Evolutionary conservation across 176 grass and related monocot genomes (phyloP).

Genomic region (Carex scoparia): DNA sequence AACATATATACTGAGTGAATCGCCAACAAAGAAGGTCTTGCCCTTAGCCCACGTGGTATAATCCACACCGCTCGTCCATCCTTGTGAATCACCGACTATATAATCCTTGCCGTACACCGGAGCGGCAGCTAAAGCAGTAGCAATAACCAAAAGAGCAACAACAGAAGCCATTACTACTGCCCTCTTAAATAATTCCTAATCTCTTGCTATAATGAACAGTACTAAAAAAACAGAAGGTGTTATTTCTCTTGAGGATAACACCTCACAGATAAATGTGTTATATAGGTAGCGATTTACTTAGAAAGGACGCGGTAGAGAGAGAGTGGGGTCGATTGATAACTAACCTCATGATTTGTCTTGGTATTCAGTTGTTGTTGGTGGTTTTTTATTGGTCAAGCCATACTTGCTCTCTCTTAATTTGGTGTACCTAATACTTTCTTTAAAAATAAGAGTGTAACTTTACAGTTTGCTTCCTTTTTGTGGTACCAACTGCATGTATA

Average conservation of each 20-base stretch:
- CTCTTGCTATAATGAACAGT: not conserved
- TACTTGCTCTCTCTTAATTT: constrained; percentile 27
- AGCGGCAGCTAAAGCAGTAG: constrained; percentile 27
- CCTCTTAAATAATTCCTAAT: not conserved
- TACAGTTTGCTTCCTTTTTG: not conserved
- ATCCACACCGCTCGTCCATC: constrained; percentile 63
- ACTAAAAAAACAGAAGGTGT: not conserved
- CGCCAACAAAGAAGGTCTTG: constrained; percentile 63
- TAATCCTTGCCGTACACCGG: constrained; percentile 57
- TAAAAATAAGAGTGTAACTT: not conserved
- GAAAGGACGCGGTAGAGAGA: constrained; percentile 9
- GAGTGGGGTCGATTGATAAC: constrained; percentile 15
- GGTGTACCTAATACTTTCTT: constrained; percentile 33
- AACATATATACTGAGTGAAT: constrained; percentile 53
- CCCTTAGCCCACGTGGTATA: constrained; percentile 55
- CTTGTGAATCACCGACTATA: constrained; percentile 61
- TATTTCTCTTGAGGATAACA: not conserved
- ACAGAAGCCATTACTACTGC: constrained; percentile 37
- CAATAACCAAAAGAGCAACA: constrained; percentile 24
- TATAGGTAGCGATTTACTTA: constrained; percentile 18
- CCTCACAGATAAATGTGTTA: not conserved
- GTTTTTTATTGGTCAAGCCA: not conserved
- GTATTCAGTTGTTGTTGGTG: not conserved
- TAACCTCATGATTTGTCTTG: constrained; percentile 3
- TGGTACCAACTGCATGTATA: constrained; percentile 4